phyloP scores from a whole-genome alignment of 768 basidiomycete species.

The Mycena crocata region DNA sequence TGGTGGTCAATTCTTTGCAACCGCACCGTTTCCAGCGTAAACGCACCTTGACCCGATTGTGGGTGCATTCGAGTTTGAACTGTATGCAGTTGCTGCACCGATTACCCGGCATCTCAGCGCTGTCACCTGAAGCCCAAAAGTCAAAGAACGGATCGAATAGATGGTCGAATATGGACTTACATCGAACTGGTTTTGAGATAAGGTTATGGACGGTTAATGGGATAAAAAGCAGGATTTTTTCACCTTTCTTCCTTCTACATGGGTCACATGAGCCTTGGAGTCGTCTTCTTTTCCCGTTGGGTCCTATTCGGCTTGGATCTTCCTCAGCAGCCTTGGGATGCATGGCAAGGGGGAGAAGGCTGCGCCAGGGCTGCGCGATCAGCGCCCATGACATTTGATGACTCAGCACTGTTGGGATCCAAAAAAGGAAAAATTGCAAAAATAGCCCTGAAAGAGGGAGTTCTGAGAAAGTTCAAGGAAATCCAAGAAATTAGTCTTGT shows the following conservation, averaged over 20 bases:
- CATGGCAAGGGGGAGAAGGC: too few relatives aligned
- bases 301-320: not conserved
- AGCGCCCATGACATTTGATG: too few relatives aligned
- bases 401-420: too few relatives aligned
- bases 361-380: not conserved
- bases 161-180: not conserved
- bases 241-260: constrained; percentile 8
- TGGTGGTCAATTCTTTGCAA: too few relatives aligned
- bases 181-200: not conserved
- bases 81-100: constrained; percentile 67
- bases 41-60: constrained; percentile 64
- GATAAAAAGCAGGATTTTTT: too few relatives aligned
- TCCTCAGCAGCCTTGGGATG: too few relatives aligned
- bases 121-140: constrained; percentile 59
- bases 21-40: not conserved
- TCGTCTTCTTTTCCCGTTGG: constrained; percentile 10
- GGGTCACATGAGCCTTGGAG: not conserved
- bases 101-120: constrained; percentile 65
- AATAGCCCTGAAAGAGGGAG: too few relatives aligned
- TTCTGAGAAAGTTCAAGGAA: too few relatives aligned
- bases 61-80: constrained; percentile 62
- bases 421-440: too few relatives aligned
- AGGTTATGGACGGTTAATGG: not conserved
- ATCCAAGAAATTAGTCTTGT: too few relatives aligned
- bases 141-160: not conserved